Percentiles rank a stretch among this genome's conserved stretches.
phyloP scores from a whole-genome alignment of 164 flowering plant species.

The Tetrastigma voinierianum region DNA sequence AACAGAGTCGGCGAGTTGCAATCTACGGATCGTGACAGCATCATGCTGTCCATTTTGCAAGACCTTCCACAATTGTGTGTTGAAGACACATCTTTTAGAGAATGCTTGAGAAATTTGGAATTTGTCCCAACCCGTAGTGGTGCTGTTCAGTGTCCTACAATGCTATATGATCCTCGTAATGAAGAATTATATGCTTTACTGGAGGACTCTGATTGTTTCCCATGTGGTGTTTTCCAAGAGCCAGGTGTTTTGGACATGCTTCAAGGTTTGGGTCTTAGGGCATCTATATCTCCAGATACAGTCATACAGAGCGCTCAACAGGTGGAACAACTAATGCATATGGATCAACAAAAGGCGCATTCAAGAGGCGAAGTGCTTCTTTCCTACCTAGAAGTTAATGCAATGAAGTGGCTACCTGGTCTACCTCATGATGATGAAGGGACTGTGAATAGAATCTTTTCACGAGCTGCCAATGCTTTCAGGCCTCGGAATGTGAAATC shows the following conservation, averaged over 20 bases:
- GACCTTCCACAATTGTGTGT: constrained; percentile 79
- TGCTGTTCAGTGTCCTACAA: constrained; percentile 52
- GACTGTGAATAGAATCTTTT: constrained; percentile 54
- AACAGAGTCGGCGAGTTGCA: constrained; percentile 50
- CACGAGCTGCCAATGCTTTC: constrained; percentile 67
- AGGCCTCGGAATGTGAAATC: constrained; percentile 52
- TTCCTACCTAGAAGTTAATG: constrained; percentile 85
- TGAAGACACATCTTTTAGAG: constrained; percentile 69
- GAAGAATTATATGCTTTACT: constrained; percentile 84
- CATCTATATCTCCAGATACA: constrained; percentile 72
- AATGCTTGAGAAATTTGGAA: constrained; percentile 58
- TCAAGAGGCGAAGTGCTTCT: constrained; percentile 80
- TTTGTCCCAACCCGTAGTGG: constrained; percentile 76
- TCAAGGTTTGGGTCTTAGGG: constrained; percentile 82
- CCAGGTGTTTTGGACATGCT: constrained; percentile 72
- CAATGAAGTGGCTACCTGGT: constrained; percentile 67
- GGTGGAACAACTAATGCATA: constrained; percentile 62
- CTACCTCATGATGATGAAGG: constrained; percentile 39
- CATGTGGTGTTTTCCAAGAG: constrained; percentile 66
- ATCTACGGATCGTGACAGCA: constrained; percentile 61
- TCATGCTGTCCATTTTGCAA: constrained; percentile 74
- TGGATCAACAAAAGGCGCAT: constrained; percentile 64
- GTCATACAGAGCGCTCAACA: constrained; percentile 75
- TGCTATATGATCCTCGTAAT: constrained; percentile 89
- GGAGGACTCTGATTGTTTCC: constrained; percentile 78